Percentiles rank a stretch among this genome's conserved stretches.
Conservation (phyloP, 768 basidiomycete species). For the Imleria badia region DNA sequence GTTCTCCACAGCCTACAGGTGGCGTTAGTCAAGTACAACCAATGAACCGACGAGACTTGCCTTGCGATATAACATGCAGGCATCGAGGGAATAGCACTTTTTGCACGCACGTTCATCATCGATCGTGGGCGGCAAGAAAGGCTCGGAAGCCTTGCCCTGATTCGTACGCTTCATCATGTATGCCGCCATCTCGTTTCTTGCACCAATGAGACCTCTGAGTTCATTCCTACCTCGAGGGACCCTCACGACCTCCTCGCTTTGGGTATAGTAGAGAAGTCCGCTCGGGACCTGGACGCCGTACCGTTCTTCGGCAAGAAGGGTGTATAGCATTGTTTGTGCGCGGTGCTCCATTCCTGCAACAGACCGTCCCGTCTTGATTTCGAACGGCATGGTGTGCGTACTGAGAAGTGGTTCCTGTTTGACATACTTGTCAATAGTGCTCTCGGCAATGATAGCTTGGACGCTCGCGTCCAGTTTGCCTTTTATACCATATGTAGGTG, state of each 20-base stretch:
- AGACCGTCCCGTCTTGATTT: conserved; percentile 92
- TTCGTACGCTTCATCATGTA: conserved; percentile 61
- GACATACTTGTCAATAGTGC: conserved; percentile 23
- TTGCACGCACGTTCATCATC: conserved; percentile 79
- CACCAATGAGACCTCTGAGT: conserved; percentile 75
- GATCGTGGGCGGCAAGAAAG: conserved; percentile 84
- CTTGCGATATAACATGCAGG: conserved; percentile 94
- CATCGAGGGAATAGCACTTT: conserved; percentile 78
- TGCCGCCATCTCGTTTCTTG: conserved; percentile 80
- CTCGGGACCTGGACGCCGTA: conserved; percentile 79
- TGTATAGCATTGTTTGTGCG: conserved; percentile 98
- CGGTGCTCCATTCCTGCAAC: conserved; percentile 86
- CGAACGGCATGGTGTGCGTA: conserved; percentile 64
- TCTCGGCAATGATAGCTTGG: conserved; percentile 59
- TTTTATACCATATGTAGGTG: conserved; percentile 90
- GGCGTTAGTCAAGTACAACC: background rate
- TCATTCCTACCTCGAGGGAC: conserved; percentile 84
- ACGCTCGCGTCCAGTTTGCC: conserved; percentile 95
- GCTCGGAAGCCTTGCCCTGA: conserved; percentile 34
- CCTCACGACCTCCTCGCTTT: conserved; percentile 80
- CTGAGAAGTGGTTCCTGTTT: conserved; percentile 22
- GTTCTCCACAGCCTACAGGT: conserved; percentile 63
- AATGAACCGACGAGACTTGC: conserved; percentile 34
- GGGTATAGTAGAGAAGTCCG: conserved; percentile 93
- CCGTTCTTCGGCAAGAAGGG: conserved; percentile 85